phyloP scores from a whole-genome alignment of 768 basidiomycete species.

The Kwoniella shandongensis region DNA sequence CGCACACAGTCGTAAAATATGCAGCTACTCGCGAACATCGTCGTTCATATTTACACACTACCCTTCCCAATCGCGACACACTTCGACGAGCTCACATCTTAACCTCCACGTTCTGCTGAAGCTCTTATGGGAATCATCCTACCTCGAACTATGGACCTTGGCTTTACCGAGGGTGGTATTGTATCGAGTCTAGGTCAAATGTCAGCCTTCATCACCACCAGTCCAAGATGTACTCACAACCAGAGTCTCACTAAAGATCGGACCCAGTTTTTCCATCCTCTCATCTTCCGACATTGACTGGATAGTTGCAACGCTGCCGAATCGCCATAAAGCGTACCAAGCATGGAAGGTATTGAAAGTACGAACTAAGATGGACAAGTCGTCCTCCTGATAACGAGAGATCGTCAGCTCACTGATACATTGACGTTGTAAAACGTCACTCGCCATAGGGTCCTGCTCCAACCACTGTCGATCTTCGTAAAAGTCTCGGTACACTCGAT shows the following conservation, averaged over 20 bases:
- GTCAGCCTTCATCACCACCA: neutral
- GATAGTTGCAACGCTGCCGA: neutral
- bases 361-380: neutral
- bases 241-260: conserved; percentile 10
- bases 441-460: neutral
- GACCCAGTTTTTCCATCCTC: conserved; percentile 12
- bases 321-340: conserved; percentile 10
- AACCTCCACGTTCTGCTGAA: too few relatives aligned
- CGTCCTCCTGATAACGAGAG: neutral
- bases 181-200: too few relatives aligned
- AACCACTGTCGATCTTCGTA: conserved; percentile 12
- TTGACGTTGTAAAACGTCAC: too few relatives aligned
- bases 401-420: neutral
- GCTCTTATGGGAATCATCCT: too few relatives aligned
- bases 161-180: too few relatives aligned
- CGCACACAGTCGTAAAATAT: too few relatives aligned
- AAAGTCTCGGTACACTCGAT: neutral
- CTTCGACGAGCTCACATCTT: too few relatives aligned
- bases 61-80: too few relatives aligned
- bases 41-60: too few relatives aligned
- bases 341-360: conserved; percentile 22
- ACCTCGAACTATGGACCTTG: too few relatives aligned
- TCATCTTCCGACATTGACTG: neutral
- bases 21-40: too few relatives aligned
- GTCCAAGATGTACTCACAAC: conserved; percentile 5